Conservation (phyloP, 1,139 yeast genomes). For the Yamadazyma blattariae region DNA sequence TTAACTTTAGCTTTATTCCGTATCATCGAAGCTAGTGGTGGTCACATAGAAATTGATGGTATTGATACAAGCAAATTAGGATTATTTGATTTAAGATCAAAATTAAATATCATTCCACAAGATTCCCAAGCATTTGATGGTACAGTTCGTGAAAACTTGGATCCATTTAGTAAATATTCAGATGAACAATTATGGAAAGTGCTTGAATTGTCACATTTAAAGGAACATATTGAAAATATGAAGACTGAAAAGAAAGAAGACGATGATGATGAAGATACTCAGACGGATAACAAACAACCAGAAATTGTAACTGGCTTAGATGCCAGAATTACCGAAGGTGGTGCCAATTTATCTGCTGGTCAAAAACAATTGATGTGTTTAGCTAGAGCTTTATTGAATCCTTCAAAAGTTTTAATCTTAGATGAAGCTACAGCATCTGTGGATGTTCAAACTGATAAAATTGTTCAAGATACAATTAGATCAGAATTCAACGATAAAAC, state of each 20-base stretch:
- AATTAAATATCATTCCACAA: constrained; percentile 38
- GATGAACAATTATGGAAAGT: constrained; percentile 34
- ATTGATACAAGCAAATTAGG: constrained; percentile 30
- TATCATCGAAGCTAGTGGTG: constrained; percentile 32
- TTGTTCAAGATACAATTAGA: constrained; percentile 33
- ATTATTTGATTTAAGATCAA: constrained; percentile 31
- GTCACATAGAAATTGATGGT: constrained; percentile 32
- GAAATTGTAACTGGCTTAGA: constrained; percentile 10
- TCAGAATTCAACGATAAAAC: constrained; percentile 31
- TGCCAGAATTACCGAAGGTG: constrained; percentile 25
- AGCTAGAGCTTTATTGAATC: constrained; percentile 34
- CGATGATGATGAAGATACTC: constrained; percentile 19
- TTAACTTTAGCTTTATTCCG: constrained; percentile 38
- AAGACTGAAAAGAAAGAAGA: constrained; percentile 25
- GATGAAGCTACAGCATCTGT: constrained; percentile 42
- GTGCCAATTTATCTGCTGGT: constrained; percentile 36
- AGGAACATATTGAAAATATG: constrained; percentile 29
- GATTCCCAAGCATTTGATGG: constrained; percentile 38
- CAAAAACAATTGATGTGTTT: constrained; percentile 37
- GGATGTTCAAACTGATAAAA: constrained; percentile 35
- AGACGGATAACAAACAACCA: constrained; percentile 3
- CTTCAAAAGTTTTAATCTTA: constrained; percentile 29
- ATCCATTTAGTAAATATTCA: constrained; percentile 27
- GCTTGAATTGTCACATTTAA: constrained; percentile 34
- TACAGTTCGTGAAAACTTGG: constrained; percentile 33